Conservation (phyloP, 768 basidiomycete genomes). For the Candolleomyces efflorescens region DNA sequence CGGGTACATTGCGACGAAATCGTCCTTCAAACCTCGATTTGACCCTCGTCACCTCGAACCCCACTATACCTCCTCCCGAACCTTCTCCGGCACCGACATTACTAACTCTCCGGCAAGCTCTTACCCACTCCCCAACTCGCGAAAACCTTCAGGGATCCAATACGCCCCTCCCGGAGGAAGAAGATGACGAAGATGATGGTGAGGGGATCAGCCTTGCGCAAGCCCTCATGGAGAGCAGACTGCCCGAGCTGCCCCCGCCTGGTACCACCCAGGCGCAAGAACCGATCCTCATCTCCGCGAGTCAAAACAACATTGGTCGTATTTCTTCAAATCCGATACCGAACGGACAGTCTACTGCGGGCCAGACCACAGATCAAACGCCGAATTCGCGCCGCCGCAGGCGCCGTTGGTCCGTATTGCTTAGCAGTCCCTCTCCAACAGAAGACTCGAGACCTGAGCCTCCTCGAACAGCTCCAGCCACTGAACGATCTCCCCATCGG, state of each 20-base stretch:
- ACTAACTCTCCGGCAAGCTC: conserved; percentile 60
- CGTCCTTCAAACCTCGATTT: conserved; percentile 72
- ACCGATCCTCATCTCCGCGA: conserved; percentile 57
- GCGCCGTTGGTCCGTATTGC: conserved; percentile 14
- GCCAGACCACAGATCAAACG: conserved; percentile 19
- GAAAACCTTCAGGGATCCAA: conserved; percentile 26
- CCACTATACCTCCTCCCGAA: conserved; percentile 34
- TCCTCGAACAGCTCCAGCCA: conserved; percentile 21
- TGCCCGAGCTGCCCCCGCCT: conserved; percentile 68
- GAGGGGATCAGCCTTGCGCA: conserved; percentile 71
- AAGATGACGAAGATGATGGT: conserved; percentile 61
- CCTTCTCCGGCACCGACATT: conserved; percentile 63
- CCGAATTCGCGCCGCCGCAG: conserved; percentile 11
- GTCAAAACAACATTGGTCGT: conserved; percentile 48
- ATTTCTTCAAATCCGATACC: conserved; percentile 27
- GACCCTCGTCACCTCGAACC: conserved; percentile 33
- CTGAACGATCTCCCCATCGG: conserved; percentile 19
- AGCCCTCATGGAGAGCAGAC: conserved; percentile 72
- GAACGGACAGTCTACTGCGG: conserved; percentile 31
- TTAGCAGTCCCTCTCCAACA: conserved; percentile 18
- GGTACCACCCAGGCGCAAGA: conserved; percentile 65
- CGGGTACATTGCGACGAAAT: conserved; percentile 35
- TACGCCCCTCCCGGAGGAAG: conserved; percentile 38
- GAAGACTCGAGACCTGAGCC: conserved; percentile 15
- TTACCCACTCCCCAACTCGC: conserved; percentile 40